A percentile compares a stretch with the other conserved stretches of the same genome.
Evolutionary conservation across 2,329 filamentous ascomycete species (phyloP).

Genomic region (Camptophora hylomeconis): DNA sequence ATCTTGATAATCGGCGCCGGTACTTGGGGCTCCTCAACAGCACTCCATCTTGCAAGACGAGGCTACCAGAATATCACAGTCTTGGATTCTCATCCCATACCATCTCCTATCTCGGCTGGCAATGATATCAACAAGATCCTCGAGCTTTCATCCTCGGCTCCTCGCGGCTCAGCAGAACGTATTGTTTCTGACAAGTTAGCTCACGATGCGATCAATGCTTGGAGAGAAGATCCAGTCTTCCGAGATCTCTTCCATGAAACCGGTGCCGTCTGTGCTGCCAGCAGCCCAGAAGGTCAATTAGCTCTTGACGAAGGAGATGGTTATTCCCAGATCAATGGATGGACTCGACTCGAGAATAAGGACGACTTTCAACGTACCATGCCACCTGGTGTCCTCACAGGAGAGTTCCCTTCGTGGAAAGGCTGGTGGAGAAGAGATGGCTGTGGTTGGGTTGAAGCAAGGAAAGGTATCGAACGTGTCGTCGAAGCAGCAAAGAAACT

Average conservation of each 20-base stretch:
- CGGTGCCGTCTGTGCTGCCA: conserved; percentile 31
- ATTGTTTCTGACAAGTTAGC: conserved; percentile 7
- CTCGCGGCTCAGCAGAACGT: conserved; percentile 5
- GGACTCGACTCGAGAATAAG: conserved; percentile 26
- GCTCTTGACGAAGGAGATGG: conserved; percentile 26
- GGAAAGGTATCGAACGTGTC: conserved; percentile 34
- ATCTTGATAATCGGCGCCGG: conserved; percentile 38
- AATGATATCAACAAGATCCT: conserved; percentile 37
- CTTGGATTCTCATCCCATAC: conserved; percentile 33
- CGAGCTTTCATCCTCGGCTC: conserved; percentile 10
- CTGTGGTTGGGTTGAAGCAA: conserved; percentile 43
- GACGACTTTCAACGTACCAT: conserved; percentile 38
- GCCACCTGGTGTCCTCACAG: conserved; percentile 36
- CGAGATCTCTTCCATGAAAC: conserved; percentile 33
- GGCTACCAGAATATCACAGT: conserved; percentile 36
- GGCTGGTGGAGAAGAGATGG: conserved; percentile 29
- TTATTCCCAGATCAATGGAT: conserved; percentile 20
- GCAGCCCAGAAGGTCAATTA: conserved; percentile 25
- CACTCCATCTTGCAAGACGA: conserved; percentile 30
- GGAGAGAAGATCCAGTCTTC: conserved; percentile 32
- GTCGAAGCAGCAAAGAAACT: conserved; percentile 32
- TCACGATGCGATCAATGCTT: conserved; percentile 26
- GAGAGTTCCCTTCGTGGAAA: conserved; percentile 31
- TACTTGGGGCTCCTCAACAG: conserved; percentile 33
- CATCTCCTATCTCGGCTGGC: conserved; percentile 34